Evolutionary conservation across 495 filamentous ascomycete genomes (phyloP).

Genomic region (Hypoxylon crocopeplum): DNA sequence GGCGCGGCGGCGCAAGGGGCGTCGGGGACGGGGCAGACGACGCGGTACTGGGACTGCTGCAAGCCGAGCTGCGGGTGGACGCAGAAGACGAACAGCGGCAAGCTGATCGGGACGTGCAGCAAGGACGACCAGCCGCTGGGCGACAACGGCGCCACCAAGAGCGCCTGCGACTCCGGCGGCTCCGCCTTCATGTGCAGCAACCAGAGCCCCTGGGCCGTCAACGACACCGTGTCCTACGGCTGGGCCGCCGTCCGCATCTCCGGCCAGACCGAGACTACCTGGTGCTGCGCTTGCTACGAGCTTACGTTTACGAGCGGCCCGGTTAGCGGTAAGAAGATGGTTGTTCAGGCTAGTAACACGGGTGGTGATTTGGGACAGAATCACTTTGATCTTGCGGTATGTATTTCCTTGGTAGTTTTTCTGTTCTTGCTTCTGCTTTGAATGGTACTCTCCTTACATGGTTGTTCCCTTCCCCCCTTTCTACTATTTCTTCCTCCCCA

Average conservation of each 20-base stretch:
- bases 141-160: constrained; percentile 52
- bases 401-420: constrained; percentile 14
- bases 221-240: constrained; percentile 63
- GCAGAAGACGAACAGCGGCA: constrained; percentile 55
- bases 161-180: constrained; percentile 61
- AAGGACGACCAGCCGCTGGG: constrained; percentile 60
- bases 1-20: constrained; percentile 29
- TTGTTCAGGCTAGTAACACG: constrained; percentile 73
- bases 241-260: constrained; percentile 66
- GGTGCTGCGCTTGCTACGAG: constrained; percentile 76
- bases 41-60: constrained; percentile 76
- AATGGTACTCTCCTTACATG: not conserved
- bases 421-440: not conserved
- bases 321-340: constrained; percentile 65
- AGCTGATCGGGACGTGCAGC: constrained; percentile 60
- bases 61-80: constrained; percentile 71
- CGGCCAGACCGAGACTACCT: constrained; percentile 59
- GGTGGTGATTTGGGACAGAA: constrained; percentile 64
- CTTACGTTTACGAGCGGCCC: constrained; percentile 67
- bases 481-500: constrained; percentile 37
- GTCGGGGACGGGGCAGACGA: constrained; percentile 60
- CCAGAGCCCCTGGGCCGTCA: constrained; percentile 69
- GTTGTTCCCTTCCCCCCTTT: not conserved
- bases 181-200: constrained; percentile 67
- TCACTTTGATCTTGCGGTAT: constrained; percentile 67